Conservation (phyloP, 2,329 filamentous ascomycete species). For the Uncinocarpus reesii region DNA sequence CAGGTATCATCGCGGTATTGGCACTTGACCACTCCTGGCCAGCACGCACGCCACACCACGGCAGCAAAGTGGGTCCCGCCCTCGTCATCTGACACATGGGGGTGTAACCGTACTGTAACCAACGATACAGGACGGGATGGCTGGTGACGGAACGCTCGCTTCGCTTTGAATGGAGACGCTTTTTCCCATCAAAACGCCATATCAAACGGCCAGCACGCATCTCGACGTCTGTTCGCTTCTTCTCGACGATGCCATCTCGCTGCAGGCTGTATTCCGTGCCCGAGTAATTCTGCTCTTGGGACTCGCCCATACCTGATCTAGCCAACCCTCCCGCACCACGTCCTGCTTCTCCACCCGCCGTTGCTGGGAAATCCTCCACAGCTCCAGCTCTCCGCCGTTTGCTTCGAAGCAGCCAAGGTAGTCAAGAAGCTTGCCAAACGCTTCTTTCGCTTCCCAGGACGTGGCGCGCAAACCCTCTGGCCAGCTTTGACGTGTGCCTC, state of each 20-base stretch:
- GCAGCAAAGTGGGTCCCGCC: neutral
- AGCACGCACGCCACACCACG: neutral
- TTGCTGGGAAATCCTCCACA: neutral
- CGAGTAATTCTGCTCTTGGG: too few species aligned
- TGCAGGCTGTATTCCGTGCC: too few species aligned
- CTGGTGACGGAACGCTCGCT: neutral
- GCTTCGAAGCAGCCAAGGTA: neutral
- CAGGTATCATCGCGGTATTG: neutral
- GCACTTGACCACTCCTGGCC: neutral
- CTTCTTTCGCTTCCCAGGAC: neutral
- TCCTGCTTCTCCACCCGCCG: neutral
- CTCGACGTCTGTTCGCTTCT: too few species aligned
- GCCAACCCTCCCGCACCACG: too few species aligned
- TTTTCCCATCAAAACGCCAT: too few species aligned
- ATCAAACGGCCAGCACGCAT: too few species aligned
- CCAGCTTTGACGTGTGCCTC: too few species aligned
- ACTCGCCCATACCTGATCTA: too few species aligned
- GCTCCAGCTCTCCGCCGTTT: neutral
- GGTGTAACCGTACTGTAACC: neutral
- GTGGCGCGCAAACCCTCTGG: too few species aligned
- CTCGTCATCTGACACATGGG: constrained; percentile 8
- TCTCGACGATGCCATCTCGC: too few species aligned
- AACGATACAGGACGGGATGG: constrained; percentile 1
- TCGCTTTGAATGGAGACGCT: too few species aligned
- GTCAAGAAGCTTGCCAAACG: neutral